Conservation (phyloP, 1,284 basidiomycete genomes). For the Puccinia coronata region DNA sequence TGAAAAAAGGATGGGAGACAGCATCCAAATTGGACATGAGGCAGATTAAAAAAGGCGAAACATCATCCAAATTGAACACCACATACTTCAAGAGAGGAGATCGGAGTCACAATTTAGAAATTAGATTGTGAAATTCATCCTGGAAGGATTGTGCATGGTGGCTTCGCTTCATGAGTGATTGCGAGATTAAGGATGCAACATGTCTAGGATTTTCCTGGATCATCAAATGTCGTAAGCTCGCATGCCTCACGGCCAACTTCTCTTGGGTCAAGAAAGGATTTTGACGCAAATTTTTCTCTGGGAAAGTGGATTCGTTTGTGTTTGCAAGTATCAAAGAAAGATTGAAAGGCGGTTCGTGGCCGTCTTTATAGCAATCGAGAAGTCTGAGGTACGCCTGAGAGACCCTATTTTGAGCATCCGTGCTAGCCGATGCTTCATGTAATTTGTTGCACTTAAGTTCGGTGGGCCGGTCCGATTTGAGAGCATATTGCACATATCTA, state of each 20-base stretch:
- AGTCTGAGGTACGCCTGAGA: constrained; percentile 22
- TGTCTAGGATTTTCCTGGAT: constrained; percentile 54
- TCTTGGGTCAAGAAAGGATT: background rate
- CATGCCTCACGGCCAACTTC: background rate
- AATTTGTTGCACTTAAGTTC: constrained; percentile 55
- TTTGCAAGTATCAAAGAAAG: constrained; percentile 5
- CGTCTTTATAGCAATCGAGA: background rate
- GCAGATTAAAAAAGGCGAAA: no score
- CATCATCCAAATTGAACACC: no score
- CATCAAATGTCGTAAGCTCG: constrained; percentile 52
- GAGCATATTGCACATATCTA: constrained; percentile 69
- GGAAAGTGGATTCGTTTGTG: background rate
- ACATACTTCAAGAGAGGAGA: no score
- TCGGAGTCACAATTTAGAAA: background rate
- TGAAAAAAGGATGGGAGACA: no score
- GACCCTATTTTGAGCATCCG: constrained; percentile 49
- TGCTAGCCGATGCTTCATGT: constrained; percentile 55
- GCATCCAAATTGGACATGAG: no score
- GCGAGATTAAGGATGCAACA: constrained; percentile 22
- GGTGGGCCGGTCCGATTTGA: constrained; percentile 56
- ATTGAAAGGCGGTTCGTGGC: background rate
- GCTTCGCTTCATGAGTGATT: background rate
- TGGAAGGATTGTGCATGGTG: background rate
- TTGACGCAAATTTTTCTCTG: background rate
- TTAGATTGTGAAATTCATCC: background rate